phyloP scores from a whole-genome alignment of 129 eudicot species.

The Centaurea solstitialis region DNA sequence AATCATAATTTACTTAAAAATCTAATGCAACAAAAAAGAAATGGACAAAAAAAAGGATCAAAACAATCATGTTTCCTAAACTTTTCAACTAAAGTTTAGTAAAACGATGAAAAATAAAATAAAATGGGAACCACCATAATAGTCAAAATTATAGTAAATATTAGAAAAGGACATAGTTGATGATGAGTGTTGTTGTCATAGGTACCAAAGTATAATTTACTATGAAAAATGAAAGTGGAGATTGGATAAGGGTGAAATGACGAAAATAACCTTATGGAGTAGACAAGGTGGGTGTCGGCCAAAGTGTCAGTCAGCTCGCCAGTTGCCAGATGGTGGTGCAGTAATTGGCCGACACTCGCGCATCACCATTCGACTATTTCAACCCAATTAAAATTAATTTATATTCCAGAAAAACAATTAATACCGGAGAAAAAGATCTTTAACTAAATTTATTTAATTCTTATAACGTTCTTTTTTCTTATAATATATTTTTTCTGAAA shows the following conservation, averaged over 20 bases:
- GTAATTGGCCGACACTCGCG: constrained; percentile 38
- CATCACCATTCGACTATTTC: constrained; percentile 32
- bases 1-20: too few species aligned
- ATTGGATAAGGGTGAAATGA: constrained; percentile 1
- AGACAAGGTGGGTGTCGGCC: constrained; percentile 22
- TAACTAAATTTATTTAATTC: background rate
- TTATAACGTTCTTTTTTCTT: background rate
- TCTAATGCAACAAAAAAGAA: too few species aligned
- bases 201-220: too few species aligned
- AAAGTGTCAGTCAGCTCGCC: constrained; percentile 21
- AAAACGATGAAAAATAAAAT: too few species aligned
- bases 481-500: background rate
- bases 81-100: too few species aligned
- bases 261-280: constrained; percentile 3
- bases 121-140: too few species aligned
- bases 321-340: constrained; percentile 34
- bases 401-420: constrained; percentile 6
- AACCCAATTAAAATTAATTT: background rate
- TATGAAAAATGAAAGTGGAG: background rate
- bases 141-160: too few species aligned
- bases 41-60: too few species aligned
- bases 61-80: too few species aligned
- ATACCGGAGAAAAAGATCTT: constrained; percentile 33
- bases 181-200: too few species aligned
- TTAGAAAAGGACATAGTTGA: too few species aligned